Evolutionary conservation across 148 eudicot species (phyloP).

Genomic region (Persicaria maculosa): DNA sequence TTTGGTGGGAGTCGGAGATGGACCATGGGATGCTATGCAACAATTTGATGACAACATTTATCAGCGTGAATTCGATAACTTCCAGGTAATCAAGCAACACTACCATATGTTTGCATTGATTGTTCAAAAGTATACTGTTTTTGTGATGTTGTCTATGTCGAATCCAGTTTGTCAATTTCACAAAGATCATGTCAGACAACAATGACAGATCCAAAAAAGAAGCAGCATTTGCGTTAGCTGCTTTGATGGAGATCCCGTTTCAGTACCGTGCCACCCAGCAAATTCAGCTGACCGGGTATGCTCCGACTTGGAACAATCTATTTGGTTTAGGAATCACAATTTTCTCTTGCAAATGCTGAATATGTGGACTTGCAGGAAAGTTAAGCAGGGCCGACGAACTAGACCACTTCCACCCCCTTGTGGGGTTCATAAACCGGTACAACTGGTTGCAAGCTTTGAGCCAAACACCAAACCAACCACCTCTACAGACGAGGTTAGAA

Average conservation of each 20-base stretch:
- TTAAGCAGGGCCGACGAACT: conserved; percentile 8
- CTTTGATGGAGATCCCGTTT: conserved; percentile 75
- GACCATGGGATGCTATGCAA: conserved; percentile 84
- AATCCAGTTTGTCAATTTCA: conserved; percentile 70
- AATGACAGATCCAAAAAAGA: conserved; percentile 46
- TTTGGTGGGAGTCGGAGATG: conserved; percentile 80
- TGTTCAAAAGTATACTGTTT: not conserved
- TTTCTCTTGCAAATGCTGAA: not conserved
- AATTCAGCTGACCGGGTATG: conserved; percentile 40
- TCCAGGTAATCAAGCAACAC: conserved; percentile 39
- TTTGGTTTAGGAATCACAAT: not conserved
- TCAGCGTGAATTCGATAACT: conserved; percentile 72
- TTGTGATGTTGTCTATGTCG: not conserved
- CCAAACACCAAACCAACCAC: conserved; percentile 14
- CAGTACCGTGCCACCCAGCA: conserved; percentile 61
- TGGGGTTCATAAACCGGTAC: conserved; percentile 33
- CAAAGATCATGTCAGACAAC: conserved; percentile 64
- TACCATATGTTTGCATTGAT: not conserved
- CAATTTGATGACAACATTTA: conserved; percentile 72
- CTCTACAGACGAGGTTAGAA: conserved; percentile 42
- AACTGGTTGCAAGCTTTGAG: conserved; percentile 19
- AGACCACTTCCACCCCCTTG: conserved; percentile 62
- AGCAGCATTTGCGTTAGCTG: conserved; percentile 80
- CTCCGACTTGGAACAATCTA: not conserved
- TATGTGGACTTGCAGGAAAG: not conserved